These are phyloP conservation scores for Trichopus zeylanicus DNA, from an alignment of 116 monocot genomes.

Conservation along the genomic window DNA sequence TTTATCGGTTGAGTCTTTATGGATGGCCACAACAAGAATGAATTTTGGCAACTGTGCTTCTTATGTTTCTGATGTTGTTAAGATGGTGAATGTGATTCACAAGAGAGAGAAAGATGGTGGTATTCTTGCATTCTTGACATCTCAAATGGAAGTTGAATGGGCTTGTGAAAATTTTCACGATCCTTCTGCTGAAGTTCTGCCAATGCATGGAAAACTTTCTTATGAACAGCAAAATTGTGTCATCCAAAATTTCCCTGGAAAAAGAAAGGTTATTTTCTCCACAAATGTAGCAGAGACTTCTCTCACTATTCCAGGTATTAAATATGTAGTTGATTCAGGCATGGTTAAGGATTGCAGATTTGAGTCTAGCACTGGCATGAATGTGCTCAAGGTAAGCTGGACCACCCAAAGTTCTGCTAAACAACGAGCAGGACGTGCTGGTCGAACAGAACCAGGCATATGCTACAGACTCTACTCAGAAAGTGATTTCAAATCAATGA, in stretches of 20 bases:
- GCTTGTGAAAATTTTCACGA: slow-evolving; percentile 82
- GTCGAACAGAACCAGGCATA: slow-evolving; percentile 71
- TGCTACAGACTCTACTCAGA: slow-evolving; percentile 89
- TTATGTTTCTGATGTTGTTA: slow-evolving; percentile 75
- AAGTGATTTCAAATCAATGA: slow-evolving; percentile 44
- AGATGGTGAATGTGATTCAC: slow-evolving; percentile 62
- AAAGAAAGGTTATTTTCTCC: slow-evolving; percentile 86
- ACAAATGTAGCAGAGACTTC: slow-evolving; percentile 97
- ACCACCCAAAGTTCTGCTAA: slow-evolving; percentile 94
- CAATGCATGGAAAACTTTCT: slow-evolving; percentile 93
- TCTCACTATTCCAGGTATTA: slow-evolving; percentile 81
- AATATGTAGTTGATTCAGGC: slow-evolving; percentile 93
- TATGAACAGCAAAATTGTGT: slow-evolving; percentile 67
- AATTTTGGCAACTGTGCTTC: slow-evolving; percentile 23
- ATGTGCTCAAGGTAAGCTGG: slow-evolving; percentile 63
- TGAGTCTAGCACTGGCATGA: slow-evolving; percentile 80
- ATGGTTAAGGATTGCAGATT: slow-evolving; percentile 90
- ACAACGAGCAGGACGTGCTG: slow-evolving; percentile 95
- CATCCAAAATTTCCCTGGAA: slow-evolving; percentile 62
- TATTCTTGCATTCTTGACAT: slow-evolving; percentile 92
- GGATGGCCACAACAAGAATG: slow-evolving; percentile 11
- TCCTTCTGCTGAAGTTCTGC: slow-evolving; percentile 55
- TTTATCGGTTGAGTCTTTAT: slow-evolving; percentile 27
- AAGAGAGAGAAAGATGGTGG: slow-evolving; percentile 54
- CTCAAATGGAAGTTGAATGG: slow-evolving; percentile 91